These are phyloP conservation scores for Tympanopsis confertula DNA, from an alignment of 2,329 filamentous ascomycete genomes.

Conservation along the genomic window DNA sequence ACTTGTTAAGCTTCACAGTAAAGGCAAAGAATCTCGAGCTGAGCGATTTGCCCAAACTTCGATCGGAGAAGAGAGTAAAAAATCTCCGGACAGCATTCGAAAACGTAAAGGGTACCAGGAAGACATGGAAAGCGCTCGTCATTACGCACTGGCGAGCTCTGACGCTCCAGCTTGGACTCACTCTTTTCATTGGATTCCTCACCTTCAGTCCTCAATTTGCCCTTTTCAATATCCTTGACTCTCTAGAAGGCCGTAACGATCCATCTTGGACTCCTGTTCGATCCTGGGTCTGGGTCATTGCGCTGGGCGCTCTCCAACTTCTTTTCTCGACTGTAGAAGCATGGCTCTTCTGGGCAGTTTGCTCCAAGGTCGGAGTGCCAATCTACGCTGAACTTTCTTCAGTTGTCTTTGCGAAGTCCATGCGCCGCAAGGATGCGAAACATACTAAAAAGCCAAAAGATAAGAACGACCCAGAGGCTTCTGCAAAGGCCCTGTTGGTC, in stretches of 20 bases:
- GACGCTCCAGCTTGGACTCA: not conserved
- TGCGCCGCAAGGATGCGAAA: not conserved
- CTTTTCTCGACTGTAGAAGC: not conserved
- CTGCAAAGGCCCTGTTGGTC: not conserved
- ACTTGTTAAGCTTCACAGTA: not conserved
- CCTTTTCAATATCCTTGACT: not conserved
- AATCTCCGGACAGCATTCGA: not conserved
- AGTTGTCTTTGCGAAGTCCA: not conserved
- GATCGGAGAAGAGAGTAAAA: not conserved
- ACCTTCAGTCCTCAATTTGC: not conserved
- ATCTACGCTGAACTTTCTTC: not conserved
- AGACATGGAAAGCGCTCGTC: not conserved
- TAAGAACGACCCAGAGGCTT: not conserved
- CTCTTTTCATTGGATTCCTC: not conserved
- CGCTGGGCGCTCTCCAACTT: not conserved
- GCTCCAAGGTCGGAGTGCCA: not conserved
- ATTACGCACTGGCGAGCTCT: not conserved
- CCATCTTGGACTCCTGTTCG: not conserved
- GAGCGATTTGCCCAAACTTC: not conserved
- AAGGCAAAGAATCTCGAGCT: not conserved
- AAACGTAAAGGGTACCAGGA: not conserved
- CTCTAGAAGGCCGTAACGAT: not conserved
- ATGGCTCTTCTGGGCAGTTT: not conserved
- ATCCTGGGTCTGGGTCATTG: not conserved
- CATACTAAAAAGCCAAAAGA: not conserved